These are phyloP conservation scores for Pyrus betulifolia DNA, from an alignment of 306 rosid species.

Conservation along the genomic window DNA sequence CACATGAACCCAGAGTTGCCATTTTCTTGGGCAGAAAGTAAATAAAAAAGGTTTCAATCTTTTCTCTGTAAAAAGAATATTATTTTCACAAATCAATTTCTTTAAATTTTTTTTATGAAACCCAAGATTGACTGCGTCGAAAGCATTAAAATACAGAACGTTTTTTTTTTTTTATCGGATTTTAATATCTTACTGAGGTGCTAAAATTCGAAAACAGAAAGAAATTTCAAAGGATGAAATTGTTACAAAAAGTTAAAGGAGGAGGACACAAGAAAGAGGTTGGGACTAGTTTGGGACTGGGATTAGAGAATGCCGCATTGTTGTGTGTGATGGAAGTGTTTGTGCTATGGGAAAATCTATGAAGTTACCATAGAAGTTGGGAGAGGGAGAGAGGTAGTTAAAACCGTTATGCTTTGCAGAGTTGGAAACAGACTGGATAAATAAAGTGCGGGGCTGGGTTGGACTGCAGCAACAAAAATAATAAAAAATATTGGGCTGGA, in stretches of 20 bases:
- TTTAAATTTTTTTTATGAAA: neutral
- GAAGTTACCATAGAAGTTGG: neutral
- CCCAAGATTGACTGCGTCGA: neutral
- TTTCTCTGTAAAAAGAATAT: neutral
- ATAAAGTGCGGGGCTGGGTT: neutral
- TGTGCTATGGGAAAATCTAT: neutral
- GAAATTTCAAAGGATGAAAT: neutral
- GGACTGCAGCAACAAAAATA: neutral
- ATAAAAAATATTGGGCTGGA: neutral
- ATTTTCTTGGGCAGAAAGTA: conserved; percentile 3
- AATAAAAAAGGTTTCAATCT: neutral
- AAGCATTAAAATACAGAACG: neutral
- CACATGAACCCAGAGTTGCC: conserved; percentile 22
- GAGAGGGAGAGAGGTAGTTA: conserved; percentile 1
- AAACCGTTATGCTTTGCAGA: conserved; percentile 10
- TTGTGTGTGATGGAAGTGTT: neutral
- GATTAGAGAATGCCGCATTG: neutral
- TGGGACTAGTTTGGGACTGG: neutral
- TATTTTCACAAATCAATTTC: neutral
- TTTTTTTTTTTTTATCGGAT: neutral
- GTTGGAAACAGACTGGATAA: neutral
- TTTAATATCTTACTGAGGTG: too few relatives aligned
- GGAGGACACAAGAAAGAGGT: neutral
- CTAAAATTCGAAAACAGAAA: neutral
- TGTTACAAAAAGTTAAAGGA: neutral